Evolutionary conservation across 2,329 filamentous ascomycete species (phyloP).

Genomic region (Talaromyces rugulosus): DNA sequence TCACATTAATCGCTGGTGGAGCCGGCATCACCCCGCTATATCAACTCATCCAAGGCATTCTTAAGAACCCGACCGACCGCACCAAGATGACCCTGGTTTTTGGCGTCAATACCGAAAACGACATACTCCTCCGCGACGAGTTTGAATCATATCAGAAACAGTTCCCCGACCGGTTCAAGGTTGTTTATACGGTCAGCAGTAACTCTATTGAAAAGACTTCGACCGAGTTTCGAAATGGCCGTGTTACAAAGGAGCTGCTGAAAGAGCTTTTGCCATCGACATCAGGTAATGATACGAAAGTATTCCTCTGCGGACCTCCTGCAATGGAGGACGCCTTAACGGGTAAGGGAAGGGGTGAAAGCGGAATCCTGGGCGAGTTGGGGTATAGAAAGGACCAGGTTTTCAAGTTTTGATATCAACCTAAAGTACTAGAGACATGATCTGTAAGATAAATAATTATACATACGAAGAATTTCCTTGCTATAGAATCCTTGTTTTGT

Average conservation of each 20-base stretch:
- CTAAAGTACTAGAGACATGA: background rate
- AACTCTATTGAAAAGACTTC: constrained; percentile 36
- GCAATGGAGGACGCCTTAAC: constrained; percentile 54
- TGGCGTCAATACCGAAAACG: constrained; percentile 61
- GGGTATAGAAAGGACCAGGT: constrained; percentile 58
- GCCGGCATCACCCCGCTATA: constrained; percentile 70
- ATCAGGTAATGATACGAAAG: constrained; percentile 43
- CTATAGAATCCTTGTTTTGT: background rate
- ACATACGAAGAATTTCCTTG: no score
- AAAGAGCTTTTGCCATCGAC: constrained; percentile 43
- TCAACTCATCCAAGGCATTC: constrained; percentile 59
- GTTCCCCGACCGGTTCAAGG: constrained; percentile 54
- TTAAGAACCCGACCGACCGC: constrained; percentile 57
- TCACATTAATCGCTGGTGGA: constrained; percentile 67
- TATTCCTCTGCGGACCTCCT: constrained; percentile 67
- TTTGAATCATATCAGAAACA: constrained; percentile 48
- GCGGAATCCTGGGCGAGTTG: constrained; percentile 53
- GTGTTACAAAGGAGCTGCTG: constrained; percentile 56
- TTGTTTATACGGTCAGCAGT: constrained; percentile 52
- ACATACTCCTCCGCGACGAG: constrained; percentile 57
- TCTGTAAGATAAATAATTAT: background rate
- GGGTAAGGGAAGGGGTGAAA: constrained; percentile 22
- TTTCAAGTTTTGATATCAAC: constrained; percentile 49
- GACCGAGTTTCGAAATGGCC: constrained; percentile 49
- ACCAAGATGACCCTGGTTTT: constrained; percentile 63